These are phyloP conservation scores for Xylaria telfairii DNA, from an alignment of 495 filamentous ascomycete species.

Conservation along the genomic window DNA sequence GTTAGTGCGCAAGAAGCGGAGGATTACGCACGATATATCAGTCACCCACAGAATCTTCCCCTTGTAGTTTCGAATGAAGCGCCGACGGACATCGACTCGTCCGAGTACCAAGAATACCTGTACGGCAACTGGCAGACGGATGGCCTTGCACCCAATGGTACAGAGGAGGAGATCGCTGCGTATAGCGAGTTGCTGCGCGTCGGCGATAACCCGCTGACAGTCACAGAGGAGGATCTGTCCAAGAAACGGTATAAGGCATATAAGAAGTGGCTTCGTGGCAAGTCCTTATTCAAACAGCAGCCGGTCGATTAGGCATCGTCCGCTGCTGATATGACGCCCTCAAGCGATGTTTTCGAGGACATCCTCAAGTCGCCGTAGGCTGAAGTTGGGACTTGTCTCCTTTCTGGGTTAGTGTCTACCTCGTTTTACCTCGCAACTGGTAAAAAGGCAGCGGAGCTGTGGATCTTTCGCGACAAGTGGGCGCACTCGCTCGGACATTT, in stretches of 20 bases:
- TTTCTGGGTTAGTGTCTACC: not conserved
- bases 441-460: constrained; percentile 49
- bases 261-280: constrained; percentile 88
- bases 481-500: constrained; percentile 39
- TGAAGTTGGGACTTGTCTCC: not conserved
- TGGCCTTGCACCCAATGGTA: constrained; percentile 37
- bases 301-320: constrained; percentile 62
- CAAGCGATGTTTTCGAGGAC: constrained; percentile 22
- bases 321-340: constrained; percentile 17
- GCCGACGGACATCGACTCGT: constrained; percentile 55
- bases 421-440: constrained; percentile 20
- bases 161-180: constrained; percentile 72
- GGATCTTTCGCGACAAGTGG: constrained; percentile 52
- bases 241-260: constrained; percentile 98
- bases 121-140: constrained; percentile 58
- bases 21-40: constrained; percentile 90
- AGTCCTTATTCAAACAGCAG: constrained; percentile 91
- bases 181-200: constrained; percentile 79
- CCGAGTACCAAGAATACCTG: constrained; percentile 78
- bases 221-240: constrained; percentile 77
- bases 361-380: not conserved
- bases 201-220: constrained; percentile 83
- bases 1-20: constrained; percentile 75
- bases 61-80: constrained; percentile 80
- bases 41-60: constrained; percentile 86